phyloP scores from a whole-genome alignment of 2,329 filamentous ascomycete genomes.

The Drechslera avenae region DNA sequence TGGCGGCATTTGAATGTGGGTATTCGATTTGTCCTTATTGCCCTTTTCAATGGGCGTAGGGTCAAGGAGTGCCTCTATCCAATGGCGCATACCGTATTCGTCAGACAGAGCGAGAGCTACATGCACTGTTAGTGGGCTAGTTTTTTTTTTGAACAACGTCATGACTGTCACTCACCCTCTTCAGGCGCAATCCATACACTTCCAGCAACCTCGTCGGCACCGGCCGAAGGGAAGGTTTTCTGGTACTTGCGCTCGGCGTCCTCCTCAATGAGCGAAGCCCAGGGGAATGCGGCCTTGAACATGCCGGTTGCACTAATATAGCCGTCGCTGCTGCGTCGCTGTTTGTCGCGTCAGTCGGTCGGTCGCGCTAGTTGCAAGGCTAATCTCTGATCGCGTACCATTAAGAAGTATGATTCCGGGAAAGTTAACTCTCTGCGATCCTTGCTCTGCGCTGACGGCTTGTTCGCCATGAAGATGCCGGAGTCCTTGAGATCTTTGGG shows the following conservation, averaged over 20 bases:
- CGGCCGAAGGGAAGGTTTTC: constrained; percentile 80
- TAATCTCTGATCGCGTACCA: constrained; percentile 60
- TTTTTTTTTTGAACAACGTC: not conserved
- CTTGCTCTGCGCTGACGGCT: constrained; percentile 49
- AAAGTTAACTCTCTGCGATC: constrained; percentile 40
- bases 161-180: constrained; percentile 56
- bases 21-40: constrained; percentile 70
- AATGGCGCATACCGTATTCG: constrained; percentile 83
- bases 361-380: constrained; percentile 13
- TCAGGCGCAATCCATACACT: constrained; percentile 94
- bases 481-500: constrained; percentile 86
- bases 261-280: constrained; percentile 73
- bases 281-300: constrained; percentile 90
- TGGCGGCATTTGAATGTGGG: constrained; percentile 77
- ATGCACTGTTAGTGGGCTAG: constrained; percentile 27
- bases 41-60: constrained; percentile 75
- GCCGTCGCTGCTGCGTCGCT: constrained; percentile 82
- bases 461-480: constrained; percentile 82
- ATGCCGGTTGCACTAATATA: constrained; percentile 86
- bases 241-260: constrained; percentile 80
- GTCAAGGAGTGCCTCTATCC: constrained; percentile 92
- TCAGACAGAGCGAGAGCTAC: constrained; percentile 80
- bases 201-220: constrained; percentile 88
- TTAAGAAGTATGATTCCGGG: constrained; percentile 94
- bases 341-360: constrained; percentile 36